Conservation (phyloP, 139 green algal genomes). For the Chlamydomonas applanata region DNA sequence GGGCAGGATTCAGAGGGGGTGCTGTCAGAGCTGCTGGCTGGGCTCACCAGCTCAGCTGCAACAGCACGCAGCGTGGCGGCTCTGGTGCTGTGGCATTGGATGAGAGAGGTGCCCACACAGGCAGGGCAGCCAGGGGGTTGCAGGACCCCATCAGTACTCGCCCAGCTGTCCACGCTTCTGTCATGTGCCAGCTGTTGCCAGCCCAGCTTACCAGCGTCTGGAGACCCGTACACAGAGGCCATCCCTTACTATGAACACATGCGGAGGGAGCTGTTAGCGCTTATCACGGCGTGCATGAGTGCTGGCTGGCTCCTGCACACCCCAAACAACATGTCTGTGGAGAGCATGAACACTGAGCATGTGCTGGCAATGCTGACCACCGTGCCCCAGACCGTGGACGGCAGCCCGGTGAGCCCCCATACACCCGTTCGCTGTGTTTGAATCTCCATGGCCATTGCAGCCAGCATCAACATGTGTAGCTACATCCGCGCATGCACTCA, state of each 20-base stretch:
- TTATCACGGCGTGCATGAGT: slow-evolving; percentile 40
- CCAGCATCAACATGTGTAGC: too few species aligned
- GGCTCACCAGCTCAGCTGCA: slow-evolving; percentile 12
- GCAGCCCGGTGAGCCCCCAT: background rate
- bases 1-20: background rate
- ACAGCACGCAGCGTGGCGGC: slow-evolving; percentile 28
- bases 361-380: slow-evolving; percentile 22
- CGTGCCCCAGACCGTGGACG: slow-evolving; percentile 11
- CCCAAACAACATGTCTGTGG: slow-evolving; percentile 27
- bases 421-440: too few species aligned
- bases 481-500: too few species aligned
- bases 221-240: slow-evolving; percentile 9
- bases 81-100: slow-evolving; percentile 44
- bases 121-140: background rate
- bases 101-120: slow-evolving; percentile 11
- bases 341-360: slow-evolving; percentile 28
- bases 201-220: background rate
- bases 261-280: slow-evolving; percentile 51
- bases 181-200: too few species aligned
- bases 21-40: slow-evolving; percentile 1
- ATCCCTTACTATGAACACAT: slow-evolving; percentile 48
- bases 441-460: too few species aligned
- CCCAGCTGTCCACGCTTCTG: too few species aligned
- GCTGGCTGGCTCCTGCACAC: slow-evolving; percentile 32
- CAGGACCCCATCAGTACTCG: background rate